Evolutionary conservation across 192 early-diverging fungal genomes (phyloP).

Genomic region (Diversispora eburnea): DNA sequence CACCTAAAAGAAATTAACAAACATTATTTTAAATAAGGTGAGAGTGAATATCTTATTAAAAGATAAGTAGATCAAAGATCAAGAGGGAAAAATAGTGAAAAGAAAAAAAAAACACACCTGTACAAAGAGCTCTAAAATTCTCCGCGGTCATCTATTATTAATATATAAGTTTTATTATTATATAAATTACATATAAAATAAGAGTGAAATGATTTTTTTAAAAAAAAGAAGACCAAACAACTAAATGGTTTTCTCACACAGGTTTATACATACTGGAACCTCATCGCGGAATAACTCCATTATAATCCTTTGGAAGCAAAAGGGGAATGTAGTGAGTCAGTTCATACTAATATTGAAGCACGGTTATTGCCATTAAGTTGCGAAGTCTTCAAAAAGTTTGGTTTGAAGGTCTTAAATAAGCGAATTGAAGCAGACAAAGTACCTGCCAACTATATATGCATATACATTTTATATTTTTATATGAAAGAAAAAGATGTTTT

Average conservation of each 20-base stretch:
- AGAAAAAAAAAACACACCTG: conserved; percentile 50
- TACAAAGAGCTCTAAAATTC: conserved; percentile 85
- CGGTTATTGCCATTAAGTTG: neutral
- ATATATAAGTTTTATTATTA: neutral
- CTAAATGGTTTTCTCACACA: neutral
- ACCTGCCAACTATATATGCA: conserved; percentile 11
- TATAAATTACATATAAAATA: neutral
- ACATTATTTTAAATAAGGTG: too few relatives aligned
- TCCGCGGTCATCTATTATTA: conserved; percentile 54
- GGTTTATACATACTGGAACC: conserved; percentile 24
- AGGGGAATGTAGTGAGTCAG: neutral
- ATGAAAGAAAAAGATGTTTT: too few relatives aligned
- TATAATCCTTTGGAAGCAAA: conserved; percentile 31
- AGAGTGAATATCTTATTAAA: too few relatives aligned
- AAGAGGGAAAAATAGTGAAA: neutral
- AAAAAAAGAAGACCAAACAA: neutral
- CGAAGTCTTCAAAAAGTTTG: neutral
- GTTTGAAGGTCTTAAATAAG: neutral
- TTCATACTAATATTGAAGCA: neutral
- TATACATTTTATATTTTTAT: neutral
- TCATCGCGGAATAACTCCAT: conserved; percentile 44
- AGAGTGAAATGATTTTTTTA: neutral
- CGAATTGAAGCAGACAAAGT: neutral
- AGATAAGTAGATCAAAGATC: too few relatives aligned
- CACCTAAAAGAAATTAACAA: conserved; percentile 36